Conservation (phyloP, 2,329 filamentous ascomycete species). For the Sporothrix mexicana region DNA sequence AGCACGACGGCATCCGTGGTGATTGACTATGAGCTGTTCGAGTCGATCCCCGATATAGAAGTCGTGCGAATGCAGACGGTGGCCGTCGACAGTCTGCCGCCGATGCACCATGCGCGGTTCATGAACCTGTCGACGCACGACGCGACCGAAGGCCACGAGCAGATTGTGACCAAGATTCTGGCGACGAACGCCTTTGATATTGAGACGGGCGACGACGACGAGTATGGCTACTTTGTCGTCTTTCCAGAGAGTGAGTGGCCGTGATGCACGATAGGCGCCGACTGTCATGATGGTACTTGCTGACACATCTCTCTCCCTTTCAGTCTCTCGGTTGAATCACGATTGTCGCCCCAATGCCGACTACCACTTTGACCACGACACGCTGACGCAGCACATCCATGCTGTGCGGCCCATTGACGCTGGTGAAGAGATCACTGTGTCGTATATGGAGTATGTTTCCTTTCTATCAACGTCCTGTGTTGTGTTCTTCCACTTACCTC, state of each 20-base stretch:
- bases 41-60: slow-evolving; percentile 41
- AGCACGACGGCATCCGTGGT: slow-evolving; percentile 48
- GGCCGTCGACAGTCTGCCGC: slow-evolving; percentile 44
- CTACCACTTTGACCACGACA: slow-evolving; percentile 50
- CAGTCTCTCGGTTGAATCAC: slow-evolving; percentile 52
- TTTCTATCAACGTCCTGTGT: background rate
- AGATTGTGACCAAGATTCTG: slow-evolving; percentile 47
- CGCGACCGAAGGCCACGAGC: slow-evolving; percentile 39
- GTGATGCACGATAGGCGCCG: background rate
- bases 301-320: background rate
- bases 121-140: slow-evolving; percentile 49
- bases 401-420: slow-evolving; percentile 49
- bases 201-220: slow-evolving; percentile 42
- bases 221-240: slow-evolving; percentile 46
- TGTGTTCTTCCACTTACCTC: background rate
- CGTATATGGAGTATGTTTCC: slow-evolving; percentile 48
- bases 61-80: slow-evolving; percentile 44
- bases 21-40: slow-evolving; percentile 49
- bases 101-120: slow-evolving; percentile 42
- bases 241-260: slow-evolving; percentile 47
- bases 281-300: too few relatives aligned
- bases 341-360: slow-evolving; percentile 54
- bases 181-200: slow-evolving; percentile 51
- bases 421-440: slow-evolving; percentile 53
- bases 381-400: slow-evolving; percentile 49